A percentile compares a stretch with the other conserved stretches of the same genome.
These are phyloP conservation scores for Tolypocladium ophioglossoides DNA, from an alignment of 2,329 filamentous ascomycete species.

Conservation along the genomic window DNA sequence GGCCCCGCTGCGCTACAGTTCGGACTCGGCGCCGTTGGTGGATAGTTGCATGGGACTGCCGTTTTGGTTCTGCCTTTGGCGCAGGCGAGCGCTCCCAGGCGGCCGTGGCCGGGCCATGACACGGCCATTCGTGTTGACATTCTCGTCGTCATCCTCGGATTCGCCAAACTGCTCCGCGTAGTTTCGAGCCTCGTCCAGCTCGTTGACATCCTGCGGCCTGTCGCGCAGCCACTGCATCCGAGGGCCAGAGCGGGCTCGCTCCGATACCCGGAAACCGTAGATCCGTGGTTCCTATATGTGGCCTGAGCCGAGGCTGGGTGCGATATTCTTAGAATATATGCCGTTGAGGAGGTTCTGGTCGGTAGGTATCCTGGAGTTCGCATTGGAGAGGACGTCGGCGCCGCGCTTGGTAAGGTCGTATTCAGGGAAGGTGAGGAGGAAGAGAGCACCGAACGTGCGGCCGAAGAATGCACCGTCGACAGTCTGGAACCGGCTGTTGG, in stretches of 20 bases:
- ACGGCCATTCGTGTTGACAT: constrained; percentile 35
- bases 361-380: constrained; percentile 21
- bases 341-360: constrained; percentile 64
- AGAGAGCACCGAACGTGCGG: constrained; percentile 90
- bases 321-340: constrained; percentile 76
- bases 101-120: constrained; percentile 31
- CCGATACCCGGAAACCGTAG: constrained; percentile 91
- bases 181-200: constrained; percentile 68
- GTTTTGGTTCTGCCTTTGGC: constrained; percentile 36
- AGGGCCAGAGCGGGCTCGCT: constrained; percentile 79
- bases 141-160: constrained; percentile 49
- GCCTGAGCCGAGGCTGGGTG: constrained; percentile 69
- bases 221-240: constrained; percentile 94
- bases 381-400: constrained; percentile 40
- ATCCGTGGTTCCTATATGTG: constrained; percentile 93
- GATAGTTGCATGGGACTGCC: constrained; percentile 48
- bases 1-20: constrained; percentile 28
- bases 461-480: constrained; percentile 98
- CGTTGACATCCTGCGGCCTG: constrained; percentile 67
- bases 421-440: constrained; percentile 97
- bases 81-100: constrained; percentile 28
- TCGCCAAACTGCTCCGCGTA: constrained; percentile 44
- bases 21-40: constrained; percentile 46
- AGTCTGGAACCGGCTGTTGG: constrained; percentile 93
- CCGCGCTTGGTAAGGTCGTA: constrained; percentile 74